A percentile compares a stretch with the other conserved stretches of the same genome.
These are phyloP conservation scores for Suaeda aralocaspica DNA, from an alignment of 148 eudicot genomes.

Conservation along the genomic window DNA sequence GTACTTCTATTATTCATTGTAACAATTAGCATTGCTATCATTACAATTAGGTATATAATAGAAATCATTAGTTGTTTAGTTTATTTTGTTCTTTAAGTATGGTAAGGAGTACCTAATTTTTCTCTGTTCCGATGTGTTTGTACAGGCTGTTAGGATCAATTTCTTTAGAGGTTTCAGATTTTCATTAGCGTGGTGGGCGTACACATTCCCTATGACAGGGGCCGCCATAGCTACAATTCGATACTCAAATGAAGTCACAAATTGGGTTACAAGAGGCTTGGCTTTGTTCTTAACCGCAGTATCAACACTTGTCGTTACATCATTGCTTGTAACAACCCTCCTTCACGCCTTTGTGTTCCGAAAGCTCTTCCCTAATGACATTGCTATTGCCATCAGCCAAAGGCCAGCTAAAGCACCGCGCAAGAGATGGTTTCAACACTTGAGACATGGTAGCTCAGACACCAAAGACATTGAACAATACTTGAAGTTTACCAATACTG, in stretches of 20 bases:
- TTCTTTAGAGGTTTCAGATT: constrained; percentile 95
- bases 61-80: neutral
- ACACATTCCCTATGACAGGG: constrained; percentile 94
- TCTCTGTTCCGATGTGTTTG: constrained; percentile 11
- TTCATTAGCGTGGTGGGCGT: constrained; percentile 98
- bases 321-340: constrained; percentile 55
- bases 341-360: constrained; percentile 60
- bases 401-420: constrained; percentile 39
- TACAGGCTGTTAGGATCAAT: constrained; percentile 86
- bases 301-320: constrained; percentile 50
- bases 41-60: too few relatives aligned
- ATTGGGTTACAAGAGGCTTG: constrained; percentile 35
- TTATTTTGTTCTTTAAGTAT: neutral
- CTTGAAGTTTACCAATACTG: constrained; percentile 39
- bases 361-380: constrained; percentile 87
- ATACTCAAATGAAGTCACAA: constrained; percentile 62
- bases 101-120: too few relatives aligned
- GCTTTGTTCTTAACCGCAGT: constrained; percentile 40
- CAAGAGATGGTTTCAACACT: constrained; percentile 54
- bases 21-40: too few relatives aligned
- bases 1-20: constrained; percentile 15
- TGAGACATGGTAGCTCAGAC: constrained; percentile 44
- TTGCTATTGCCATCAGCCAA: constrained; percentile 79
- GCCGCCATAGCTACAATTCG: constrained; percentile 78
- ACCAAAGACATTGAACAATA: constrained; percentile 39